A percentile compares a stretch with the other conserved stretches of the same genome.
Conservation (phyloP, 164 flowering plant species). For the Tetracentron sinense region DNA sequence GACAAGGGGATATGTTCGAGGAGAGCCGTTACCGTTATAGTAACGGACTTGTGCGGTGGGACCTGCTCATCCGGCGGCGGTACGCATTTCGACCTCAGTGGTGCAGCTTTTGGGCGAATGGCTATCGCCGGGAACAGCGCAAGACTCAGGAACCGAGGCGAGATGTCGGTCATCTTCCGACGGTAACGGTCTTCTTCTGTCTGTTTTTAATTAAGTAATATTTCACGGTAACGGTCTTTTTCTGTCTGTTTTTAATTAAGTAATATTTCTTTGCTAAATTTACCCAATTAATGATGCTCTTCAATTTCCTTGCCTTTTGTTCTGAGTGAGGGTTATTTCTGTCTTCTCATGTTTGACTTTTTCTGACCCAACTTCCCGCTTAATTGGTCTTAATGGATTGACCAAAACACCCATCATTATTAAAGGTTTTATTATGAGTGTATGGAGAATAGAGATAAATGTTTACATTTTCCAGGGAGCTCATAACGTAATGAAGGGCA, state of each 20-base stretch:
- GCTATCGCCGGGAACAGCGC: constrained; percentile 62
- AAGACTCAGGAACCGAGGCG: constrained; percentile 75
- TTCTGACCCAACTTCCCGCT: not conserved
- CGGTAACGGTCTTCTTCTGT: constrained; percentile 37
- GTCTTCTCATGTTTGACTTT: not conserved
- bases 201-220: not conserved
- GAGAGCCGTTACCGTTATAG: constrained; percentile 81
- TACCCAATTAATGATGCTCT: no score
- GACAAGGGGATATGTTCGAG: constrained; percentile 70
- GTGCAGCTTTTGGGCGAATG: constrained; percentile 89
- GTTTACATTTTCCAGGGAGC: no score
- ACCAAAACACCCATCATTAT: no score
- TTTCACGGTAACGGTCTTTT: no score
- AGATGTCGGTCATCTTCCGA: constrained; percentile 56
- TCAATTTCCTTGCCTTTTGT: no score
- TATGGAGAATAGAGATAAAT: no score
- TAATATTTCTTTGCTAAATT: no score
- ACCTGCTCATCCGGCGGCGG: constrained; percentile 49
- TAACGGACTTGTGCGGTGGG: constrained; percentile 92
- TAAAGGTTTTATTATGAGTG: no score
- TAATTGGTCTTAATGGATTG: no score
- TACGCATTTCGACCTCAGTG: constrained; percentile 89
- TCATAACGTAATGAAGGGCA: no score
- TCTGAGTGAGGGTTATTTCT: no score
- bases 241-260: no score